Evolutionary conservation across 148 eudicot genomes (phyloP).

Genomic region (Nyssa sinensis): DNA sequence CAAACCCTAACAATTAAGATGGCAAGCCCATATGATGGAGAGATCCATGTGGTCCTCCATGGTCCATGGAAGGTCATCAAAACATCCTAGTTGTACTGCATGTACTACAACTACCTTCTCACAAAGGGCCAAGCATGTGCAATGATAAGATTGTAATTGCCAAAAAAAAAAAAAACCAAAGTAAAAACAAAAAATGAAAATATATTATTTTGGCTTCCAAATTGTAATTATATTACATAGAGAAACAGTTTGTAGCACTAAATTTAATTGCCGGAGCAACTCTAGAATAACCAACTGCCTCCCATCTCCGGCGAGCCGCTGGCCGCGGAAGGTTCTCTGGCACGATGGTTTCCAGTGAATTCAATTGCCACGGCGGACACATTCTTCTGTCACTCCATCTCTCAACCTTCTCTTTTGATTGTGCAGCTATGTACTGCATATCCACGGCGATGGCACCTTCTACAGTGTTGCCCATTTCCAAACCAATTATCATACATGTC

Average conservation of each 20-base stretch:
- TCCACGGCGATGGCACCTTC: slow-evolving; percentile 5
- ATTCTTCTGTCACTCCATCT: slow-evolving; percentile 74
- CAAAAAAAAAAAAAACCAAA: background rate
- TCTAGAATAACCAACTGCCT: slow-evolving; percentile 31
- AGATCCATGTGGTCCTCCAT: background rate
- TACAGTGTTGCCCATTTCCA: background rate
- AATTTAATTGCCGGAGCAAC: slow-evolving; percentile 35
- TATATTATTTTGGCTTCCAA: no score
- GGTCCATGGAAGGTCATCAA: background rate
- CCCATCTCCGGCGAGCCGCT: slow-evolving; percentile 60
- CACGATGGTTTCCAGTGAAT: slow-evolving; percentile 74
- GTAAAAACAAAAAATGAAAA: background rate
- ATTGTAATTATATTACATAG: slow-evolving; percentile 21
- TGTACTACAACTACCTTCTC: slow-evolving; percentile 4
- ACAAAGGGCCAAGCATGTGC: background rate
- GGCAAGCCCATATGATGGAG: background rate
- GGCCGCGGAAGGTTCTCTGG: slow-evolving; percentile 91
- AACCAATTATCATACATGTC: background rate
- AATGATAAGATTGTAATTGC: background rate
- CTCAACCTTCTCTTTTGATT: background rate
- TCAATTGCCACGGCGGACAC: slow-evolving; percentile 68
- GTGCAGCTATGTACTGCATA: background rate
- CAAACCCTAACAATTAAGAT: no score
- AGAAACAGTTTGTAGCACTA: slow-evolving; percentile 21
- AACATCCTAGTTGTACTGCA: slow-evolving; percentile 9